Base-by-base conservation (phyloP, 345 rosid genomes). In the Dipteronia dyeriana region DNA sequence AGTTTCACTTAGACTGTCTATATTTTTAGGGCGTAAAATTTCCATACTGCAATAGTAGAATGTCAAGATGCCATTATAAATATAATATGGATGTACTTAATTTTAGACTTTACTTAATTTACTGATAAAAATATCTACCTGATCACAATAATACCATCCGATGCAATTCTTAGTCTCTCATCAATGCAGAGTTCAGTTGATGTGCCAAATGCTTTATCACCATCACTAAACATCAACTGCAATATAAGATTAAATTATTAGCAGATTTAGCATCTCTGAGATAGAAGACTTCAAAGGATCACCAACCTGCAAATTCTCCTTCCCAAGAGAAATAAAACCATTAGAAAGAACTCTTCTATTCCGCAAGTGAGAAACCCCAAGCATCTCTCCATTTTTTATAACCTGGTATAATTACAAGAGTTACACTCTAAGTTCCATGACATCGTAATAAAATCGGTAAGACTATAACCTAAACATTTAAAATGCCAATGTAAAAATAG, bases 321-420 rank as follows among this genome's bases (percentile, higher is more conserved):
- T 94, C 76, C 99, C 99, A 75, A 96, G 98, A 76, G 89, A 87
- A 78, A 87, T 81, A 79, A 92, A 96, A 69, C 99, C 99, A 82
- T 94, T 96, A 65, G 99, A 96, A 59, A 96, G 87, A 75, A 96
- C 98, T 83, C 91, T 89, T 84, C 98, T 89, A 74, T 92, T 96
- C 85, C 97, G 91, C 88, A 96, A 83, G 85, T 94, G 98, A 77
- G 99, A 94, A 82, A 96, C 98, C 79, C 99, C 98, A 79, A 96
- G 98, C 98, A 96, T 96, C 90, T 96, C 99, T 79, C 99, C 98
- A 71, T 96, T 96, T 84, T 91, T 96, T 75, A 96, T 94, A 76
- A 96, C 99, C 98, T 94, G 94, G 79, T 59, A 79, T 74, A 70
- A 83, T 70, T 51, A 76, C 20, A 66, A 11, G 49, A 47, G 60